Evolutionary conservation across 2,329 filamentous ascomycete genomes (phyloP).

Genomic region (Purpureocillium takamizusanense): DNA sequence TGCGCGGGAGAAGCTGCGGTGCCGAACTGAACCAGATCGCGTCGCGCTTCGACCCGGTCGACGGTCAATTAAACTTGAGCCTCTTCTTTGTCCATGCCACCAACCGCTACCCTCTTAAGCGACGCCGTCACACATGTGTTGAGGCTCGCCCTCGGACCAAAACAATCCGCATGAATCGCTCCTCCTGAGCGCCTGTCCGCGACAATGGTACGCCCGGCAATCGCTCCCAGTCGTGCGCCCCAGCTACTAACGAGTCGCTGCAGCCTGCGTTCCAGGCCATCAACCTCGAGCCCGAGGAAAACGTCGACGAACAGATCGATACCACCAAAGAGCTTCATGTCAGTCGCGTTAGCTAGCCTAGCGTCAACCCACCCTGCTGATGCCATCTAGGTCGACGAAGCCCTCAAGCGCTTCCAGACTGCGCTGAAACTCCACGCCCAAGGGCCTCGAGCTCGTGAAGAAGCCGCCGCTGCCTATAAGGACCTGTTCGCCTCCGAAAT

Average conservation of each 20-base stretch:
- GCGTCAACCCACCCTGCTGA: not conserved
- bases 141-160: too few relatives aligned
- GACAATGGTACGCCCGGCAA: constrained; percentile 1
- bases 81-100: too few relatives aligned
- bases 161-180: not conserved
- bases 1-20: too few relatives aligned
- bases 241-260: not conserved
- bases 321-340: constrained; percentile 89
- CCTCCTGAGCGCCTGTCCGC: not conserved
- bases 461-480: constrained; percentile 74
- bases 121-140: too few relatives aligned
- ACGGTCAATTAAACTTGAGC: too few relatives aligned
- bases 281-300: constrained; percentile 90
- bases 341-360: constrained; percentile 5
- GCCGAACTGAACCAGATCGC: too few relatives aligned
- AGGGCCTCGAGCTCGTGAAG: constrained; percentile 64
- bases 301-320: constrained; percentile 83
- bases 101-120: too few relatives aligned
- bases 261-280: constrained; percentile 71
- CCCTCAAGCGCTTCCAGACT: constrained; percentile 85
- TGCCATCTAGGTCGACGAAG: constrained; percentile 70
- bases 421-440: constrained; percentile 88
- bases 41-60: too few relatives aligned
- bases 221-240: not conserved
- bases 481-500: constrained; percentile 86